phyloP scores from a whole-genome alignment of 306 rosid genomes.

The Trichosanthes truncata region DNA sequence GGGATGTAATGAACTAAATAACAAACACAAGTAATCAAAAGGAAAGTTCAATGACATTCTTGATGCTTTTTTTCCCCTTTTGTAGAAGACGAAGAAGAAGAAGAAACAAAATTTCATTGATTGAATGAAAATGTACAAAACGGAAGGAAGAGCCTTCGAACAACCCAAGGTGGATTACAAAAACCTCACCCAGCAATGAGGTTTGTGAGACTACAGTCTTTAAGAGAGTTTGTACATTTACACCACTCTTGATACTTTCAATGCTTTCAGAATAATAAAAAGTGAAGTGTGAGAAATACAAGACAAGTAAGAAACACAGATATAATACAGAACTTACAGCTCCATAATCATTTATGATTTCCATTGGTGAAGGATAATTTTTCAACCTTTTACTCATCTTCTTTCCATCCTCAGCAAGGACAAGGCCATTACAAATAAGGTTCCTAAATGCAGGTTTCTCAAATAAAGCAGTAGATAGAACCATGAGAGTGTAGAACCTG shows the following conservation, averaged over 20 bases:
- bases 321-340: slow-evolving; percentile 47
- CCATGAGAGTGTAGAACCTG: slow-evolving; percentile 99
- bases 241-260: background rate
- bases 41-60: background rate
- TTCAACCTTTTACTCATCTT: slow-evolving; percentile 96
- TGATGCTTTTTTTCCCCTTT: background rate
- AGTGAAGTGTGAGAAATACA: background rate
- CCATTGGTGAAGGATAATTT: slow-evolving; percentile 90
- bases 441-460: slow-evolving; percentile 88
- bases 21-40: background rate
- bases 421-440: slow-evolving; percentile 97
- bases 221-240: background rate
- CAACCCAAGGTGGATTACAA: background rate
- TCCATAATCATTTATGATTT: slow-evolving; percentile 71
- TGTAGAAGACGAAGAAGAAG: background rate
- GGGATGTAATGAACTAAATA: background rate
- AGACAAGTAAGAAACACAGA: background rate
- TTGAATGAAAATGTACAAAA: background rate
- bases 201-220: background rate
- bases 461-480: slow-evolving; percentile 81
- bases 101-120: background rate
- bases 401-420: slow-evolving; percentile 90
- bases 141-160: background rate
- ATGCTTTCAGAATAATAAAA: background rate
- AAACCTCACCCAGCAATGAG: background rate